phyloP scores from a whole-genome alignment of 2,329 filamentous ascomycete species.

The Grosmannia huntii region DNA sequence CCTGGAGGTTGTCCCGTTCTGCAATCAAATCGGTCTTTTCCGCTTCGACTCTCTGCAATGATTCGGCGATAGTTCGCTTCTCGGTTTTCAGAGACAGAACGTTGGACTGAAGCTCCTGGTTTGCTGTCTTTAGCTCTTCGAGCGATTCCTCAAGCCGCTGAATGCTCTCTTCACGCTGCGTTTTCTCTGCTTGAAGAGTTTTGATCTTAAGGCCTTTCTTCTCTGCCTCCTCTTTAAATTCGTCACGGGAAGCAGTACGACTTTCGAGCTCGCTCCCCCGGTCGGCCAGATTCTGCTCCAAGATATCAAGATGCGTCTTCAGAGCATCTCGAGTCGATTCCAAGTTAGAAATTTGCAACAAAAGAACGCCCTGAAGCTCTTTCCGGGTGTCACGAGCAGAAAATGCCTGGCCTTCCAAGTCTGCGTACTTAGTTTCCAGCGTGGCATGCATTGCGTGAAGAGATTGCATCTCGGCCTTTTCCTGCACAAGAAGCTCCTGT shows the following conservation, averaged over 20 bases:
- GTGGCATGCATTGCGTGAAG: neutral
- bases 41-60: neutral
- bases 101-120: neutral
- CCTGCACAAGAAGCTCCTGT: neutral
- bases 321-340: constrained; percentile 7
- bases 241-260: neutral
- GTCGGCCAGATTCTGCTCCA: constrained; percentile 3
- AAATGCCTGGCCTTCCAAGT: constrained; percentile 8
- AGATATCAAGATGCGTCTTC: constrained; percentile 2
- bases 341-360: constrained; percentile 8
- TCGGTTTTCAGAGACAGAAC: neutral
- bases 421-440: neutral
- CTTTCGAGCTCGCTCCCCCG: neutral
- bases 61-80: neutral
- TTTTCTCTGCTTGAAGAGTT: neutral
- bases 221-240: neutral
- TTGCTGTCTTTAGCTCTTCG: neutral
- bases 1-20: neutral
- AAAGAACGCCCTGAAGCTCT: constrained; percentile 9
- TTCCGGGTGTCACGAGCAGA: constrained; percentile 3
- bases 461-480: neutral
- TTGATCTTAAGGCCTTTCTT: neutral
- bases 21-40: constrained; percentile 1
- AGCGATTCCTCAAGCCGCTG: neutral
- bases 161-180: neutral